Conservation (phyloP, 768 basidiomycete species). For the Boletus huronensis region DNA sequence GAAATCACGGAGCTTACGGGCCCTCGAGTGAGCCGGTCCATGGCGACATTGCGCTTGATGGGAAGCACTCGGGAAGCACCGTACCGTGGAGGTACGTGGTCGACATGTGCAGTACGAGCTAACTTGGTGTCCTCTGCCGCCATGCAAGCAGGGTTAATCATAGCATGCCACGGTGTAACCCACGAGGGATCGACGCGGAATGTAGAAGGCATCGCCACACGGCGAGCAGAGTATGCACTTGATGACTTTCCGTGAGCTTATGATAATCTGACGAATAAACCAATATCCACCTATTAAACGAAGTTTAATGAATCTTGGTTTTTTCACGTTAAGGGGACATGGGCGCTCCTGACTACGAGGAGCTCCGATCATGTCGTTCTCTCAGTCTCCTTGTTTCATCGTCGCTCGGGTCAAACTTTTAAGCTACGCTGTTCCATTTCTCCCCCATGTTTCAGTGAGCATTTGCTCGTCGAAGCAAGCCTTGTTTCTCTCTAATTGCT, state of each 20-base stretch:
- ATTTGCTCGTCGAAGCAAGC: too few species aligned
- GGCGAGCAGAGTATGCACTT: background rate
- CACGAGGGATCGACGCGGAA: constrained; percentile 7
- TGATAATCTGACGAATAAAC: background rate
- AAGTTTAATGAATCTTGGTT: background rate
- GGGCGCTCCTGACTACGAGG: background rate
- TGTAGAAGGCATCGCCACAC: background rate
- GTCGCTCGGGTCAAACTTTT: background rate
- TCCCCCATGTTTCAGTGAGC: background rate
- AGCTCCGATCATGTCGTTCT: background rate
- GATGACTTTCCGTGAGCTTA: background rate
- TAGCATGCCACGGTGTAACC: background rate
- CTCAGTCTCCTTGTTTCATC: background rate
- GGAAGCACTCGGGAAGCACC: background rate
- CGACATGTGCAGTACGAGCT: background rate
- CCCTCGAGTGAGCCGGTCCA: background rate
- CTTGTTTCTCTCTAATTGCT: background rate
- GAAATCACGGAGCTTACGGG: background rate
- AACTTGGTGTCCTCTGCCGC: background rate
- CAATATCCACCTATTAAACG: background rate
- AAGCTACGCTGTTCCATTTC: background rate
- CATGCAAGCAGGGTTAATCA: background rate
- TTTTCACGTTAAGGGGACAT: background rate
- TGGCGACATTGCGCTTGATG: background rate
- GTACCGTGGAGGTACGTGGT: background rate